phyloP scores from a whole-genome alignment of 129 eudicot genomes.

The carrot (Daucus carota) region DNA sequence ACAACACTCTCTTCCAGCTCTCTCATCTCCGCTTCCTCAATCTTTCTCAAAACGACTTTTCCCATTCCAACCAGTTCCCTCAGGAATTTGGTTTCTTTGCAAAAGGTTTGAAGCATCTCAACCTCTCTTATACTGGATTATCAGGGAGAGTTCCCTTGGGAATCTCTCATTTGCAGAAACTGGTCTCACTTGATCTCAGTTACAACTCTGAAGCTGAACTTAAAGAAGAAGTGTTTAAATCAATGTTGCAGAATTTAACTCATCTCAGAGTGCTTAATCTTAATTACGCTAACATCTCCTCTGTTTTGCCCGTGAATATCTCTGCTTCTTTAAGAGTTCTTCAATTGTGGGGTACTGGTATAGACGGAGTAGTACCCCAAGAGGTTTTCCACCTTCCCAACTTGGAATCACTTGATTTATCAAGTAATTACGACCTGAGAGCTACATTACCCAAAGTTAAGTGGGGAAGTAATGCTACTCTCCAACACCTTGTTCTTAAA shows the following conservation, averaged over 20 bases:
- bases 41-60: constrained; percentile 2
- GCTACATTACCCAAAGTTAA: background rate
- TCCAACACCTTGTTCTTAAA: background rate
- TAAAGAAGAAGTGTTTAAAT: too few relatives aligned
- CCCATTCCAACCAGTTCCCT: background rate
- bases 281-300: background rate
- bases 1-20: constrained; percentile 5
- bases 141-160: constrained; percentile 3
- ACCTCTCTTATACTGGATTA: constrained; percentile 8
- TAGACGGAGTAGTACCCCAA: constrained; percentile 9
- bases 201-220: too few relatives aligned
- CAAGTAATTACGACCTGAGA: too few relatives aligned
- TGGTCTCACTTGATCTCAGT: constrained; percentile 3
- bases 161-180: constrained; percentile 7
- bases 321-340: background rate
- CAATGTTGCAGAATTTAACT: constrained; percentile 6
- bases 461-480: constrained; percentile 11
- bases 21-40: background rate
- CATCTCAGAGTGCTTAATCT: constrained; percentile 16
- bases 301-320: too few relatives aligned
- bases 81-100: constrained; percentile 6
- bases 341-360: background rate
- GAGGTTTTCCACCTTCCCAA: constrained; percentile 5
- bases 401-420: constrained; percentile 19
- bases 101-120: constrained; percentile 19